Base-by-base conservation (phyloP, 2,329 filamentous ascomycete species). In the Lachnellula arida region DNA sequence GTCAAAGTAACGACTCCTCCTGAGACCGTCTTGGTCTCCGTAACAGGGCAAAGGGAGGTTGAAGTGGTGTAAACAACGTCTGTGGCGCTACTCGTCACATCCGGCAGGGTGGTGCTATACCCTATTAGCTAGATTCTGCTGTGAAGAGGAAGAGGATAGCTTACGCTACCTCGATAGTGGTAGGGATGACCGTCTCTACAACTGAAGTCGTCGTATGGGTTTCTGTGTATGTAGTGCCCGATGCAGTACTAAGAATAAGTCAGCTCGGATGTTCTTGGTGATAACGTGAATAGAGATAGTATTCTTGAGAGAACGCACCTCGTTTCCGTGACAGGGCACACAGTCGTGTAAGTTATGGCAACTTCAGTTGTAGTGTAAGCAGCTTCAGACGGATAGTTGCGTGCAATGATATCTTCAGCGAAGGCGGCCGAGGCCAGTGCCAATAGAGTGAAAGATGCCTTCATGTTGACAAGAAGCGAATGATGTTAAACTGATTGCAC, bases 31-130 rank as follows among this genome's bases (percentile, higher is more conserved):
- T 73, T 74, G 35, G 75, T 77, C 64, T 76, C 71, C 0, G 76
- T 79, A 8, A 80, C 65, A 5, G 77, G 75, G 64, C 74, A 77
- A 11, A 77, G 66, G 17, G 69, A 72, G n/a, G 76, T 79, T 43
- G 28, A 67, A 68, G 46, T 65, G 51, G 19, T 65, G 23, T 69
- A 61, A 19, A 67, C 62, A 12, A 68, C 63, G n/a, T 68, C 68
- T 28, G 66, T 62, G 19, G 72, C 51, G 2, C 65, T 63, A 35
- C 60, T 63, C 3, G 59, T 61, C 9, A 22, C 42, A 2, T 50
- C 40, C 17, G 56, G 51, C 28, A 56, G 50, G 40, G 56, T 60
- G 19, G 54, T 54, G 39, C 42, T 56, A 15, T 40, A 15, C n/a
- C 23, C 22, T n/a, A n/a, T 51, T 17, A 51, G 23, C 23, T 22